Evolutionary conservation across 2,329 filamentous ascomycete genomes (phyloP), one percentile per base, ranked within the genome.

Genomic region (Hortaea sp.): DNA sequence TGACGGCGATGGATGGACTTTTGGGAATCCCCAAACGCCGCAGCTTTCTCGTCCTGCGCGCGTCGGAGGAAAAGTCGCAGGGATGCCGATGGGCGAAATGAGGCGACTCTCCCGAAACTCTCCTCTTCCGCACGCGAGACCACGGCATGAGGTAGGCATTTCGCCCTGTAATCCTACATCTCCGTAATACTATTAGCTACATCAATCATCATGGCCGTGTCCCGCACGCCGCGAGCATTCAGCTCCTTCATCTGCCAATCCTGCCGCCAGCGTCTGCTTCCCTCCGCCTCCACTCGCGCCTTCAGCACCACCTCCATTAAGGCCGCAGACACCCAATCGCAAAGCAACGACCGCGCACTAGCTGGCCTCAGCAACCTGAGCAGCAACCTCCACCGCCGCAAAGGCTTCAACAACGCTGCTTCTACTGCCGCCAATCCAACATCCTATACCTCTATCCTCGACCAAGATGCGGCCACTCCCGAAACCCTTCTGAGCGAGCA

Each of bases 191-290:
- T 20, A 20, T 20, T 20, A 20, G 20, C 20, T 20, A 20, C 20
- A 20, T 20, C 20, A 20, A 20, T 20, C 20, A 20, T 20, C 28
- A 60, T 60, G 57, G 57, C 56, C 10, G 46, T 52, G 9, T 38
- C 45, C 4, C 52, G 44, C 12, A 45, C 53, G 2, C 48, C 53
- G 12, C 53, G 57, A 13, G 54, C 61, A 29, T 54, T 68, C 46
- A 57, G 53, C 41, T 57, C 57, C 41, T 63, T 63, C 20, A 56
- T 59, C 35, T 68, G 64, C 57, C 49, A 65, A 48, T 63, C 66
- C 49, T 69, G 67, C 51, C 63, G 66, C 39, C 57, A 60, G 12
- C 53, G 56, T 40, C 51, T 61, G 27, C 48, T 55, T 29, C 45
- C 53, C 2, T 42, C 47, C 42, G 31, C 53, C n/a, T 35, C n/a